These are phyloP conservation scores for Aspergillus awamori DNA, from an alignment of 2,329 filamentous ascomycete genomes.

Conservation along the genomic window DNA sequence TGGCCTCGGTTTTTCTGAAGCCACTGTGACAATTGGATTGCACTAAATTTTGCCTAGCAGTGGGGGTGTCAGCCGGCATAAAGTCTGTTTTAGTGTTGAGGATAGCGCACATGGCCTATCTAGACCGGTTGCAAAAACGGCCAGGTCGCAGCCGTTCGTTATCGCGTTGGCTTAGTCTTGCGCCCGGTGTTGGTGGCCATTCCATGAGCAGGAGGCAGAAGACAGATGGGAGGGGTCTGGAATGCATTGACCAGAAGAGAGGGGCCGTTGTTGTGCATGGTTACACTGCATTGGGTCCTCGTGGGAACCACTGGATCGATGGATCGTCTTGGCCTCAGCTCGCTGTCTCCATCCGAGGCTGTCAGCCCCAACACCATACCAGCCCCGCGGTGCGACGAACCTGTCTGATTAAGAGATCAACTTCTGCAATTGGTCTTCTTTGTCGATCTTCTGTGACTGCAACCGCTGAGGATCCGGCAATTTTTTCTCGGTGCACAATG, in stretches of 20 bases:
- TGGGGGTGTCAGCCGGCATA: not conserved
- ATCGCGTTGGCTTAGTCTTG: not conserved
- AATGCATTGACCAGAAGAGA: not conserved
- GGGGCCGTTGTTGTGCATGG: not conserved
- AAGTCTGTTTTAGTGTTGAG: not conserved
- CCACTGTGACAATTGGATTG: not conserved
- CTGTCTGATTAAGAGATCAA: too few species aligned
- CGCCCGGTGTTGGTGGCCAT: not conserved
- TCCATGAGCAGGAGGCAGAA: too few species aligned
- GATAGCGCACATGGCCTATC: not conserved
- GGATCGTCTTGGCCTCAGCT: too few species aligned
- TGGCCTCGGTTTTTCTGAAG: not conserved
- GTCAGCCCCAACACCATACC: too few species aligned
- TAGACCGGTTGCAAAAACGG: not conserved
- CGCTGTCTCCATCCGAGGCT: too few species aligned
- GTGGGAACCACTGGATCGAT: too few species aligned
- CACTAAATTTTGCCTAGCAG: not conserved
- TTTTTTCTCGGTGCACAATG: not conserved
- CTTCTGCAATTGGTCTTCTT: too few species aligned
- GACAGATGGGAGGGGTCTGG: not conserved
- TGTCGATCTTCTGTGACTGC: too few species aligned
- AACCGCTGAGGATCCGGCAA: not conserved
- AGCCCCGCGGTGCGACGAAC: too few species aligned
- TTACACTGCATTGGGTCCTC: not conserved
- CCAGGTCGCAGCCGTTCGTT: not conserved